Evolutionary conservation across 177 flowering plant species (phyloP), one percentile per base, ranked within the genome.

Genomic region (Vitis hybrid): DNA sequence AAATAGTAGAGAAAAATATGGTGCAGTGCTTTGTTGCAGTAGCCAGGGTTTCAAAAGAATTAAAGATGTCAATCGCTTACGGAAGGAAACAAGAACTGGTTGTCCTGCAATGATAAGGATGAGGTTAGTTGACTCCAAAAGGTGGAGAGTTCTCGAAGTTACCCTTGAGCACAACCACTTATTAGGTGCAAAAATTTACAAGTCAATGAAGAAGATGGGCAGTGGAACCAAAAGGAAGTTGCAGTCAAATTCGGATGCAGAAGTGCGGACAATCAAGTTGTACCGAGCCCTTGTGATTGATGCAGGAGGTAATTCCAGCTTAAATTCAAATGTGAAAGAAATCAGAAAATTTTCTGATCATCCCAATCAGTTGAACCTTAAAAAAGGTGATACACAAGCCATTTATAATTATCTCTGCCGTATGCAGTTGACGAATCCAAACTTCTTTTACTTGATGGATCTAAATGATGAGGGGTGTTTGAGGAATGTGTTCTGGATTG

Each of bases 21-120:
- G 92, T 71, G 89, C 92, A 7, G 92, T 88, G 8, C 90, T 88
- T 51, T 86, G 92, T 66, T 88, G 92, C 82, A 88, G 87, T 73
- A 85, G 92, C 75, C 88, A 88, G 79, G 92, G 92, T 52, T 88
- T 88, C 75, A 88, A 88, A 70, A 82, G 87, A 68, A 64, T 81
- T 33, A 88, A 88, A 70, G 92, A 86, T 70, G 87, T 81, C 33
- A 85, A 79, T 56, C 86, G 79, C 39, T 53, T 82, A 56, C 60
- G 92, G 13, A 85, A 86, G 76, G 92, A 88, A 75, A 88, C 92
- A 51, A 79, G 92, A 78, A 88, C 92, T 18, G 89, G 92, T 22
- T 88, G 92, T 71, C 84, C 85, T 57, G 92, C 90, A 61, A 88
- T 88, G 92, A 50, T 88, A 64, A 83, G 92, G 76, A 76, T 88